Base-by-base conservation (phyloP, 164 flowering plant species). In the Chimonanthus praecox region DNA sequence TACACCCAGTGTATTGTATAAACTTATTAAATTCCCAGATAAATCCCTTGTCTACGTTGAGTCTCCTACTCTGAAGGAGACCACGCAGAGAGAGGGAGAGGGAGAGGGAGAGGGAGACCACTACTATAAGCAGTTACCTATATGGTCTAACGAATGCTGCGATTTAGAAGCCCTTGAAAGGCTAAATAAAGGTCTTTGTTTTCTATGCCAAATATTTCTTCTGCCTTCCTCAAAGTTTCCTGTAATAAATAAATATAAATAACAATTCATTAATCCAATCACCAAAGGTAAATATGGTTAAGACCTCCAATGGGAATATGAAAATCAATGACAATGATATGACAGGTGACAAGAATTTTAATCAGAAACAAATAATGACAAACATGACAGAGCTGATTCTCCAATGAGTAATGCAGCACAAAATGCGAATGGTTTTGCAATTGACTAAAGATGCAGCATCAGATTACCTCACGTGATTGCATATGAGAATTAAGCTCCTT, bases 201-300 rank as follows among this genome's bases (percentile, higher is more conserved):
- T 43, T 93, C 99, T 6, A 65, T 61, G 51, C 98, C 99, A 84
- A 95, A 93, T 76, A 93, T 91, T 76, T 89, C 97, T 80, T 93
- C 97, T 46, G 99, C 97, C 79, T 93, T 95, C 78, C 81, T 89
- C 72, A 95, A 77, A 58, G 97, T 95, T 76, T 95, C 99, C 98
- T 95, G 86, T 68, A 71, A 69, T 9, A 3, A 33, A 73, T 18
- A 47, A 71, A 21, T 20, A 66, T 7, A 47, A 66, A 7, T 45
- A 44, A 10, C 1, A 46, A 16, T 47, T 62, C 48, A 49, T 44
- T 64, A 2, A 43, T 4, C 33, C 33, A 7, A 58, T 60, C 8
- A 47, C 44, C 4, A 54, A 54, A 13, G 16, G 16, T 9, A 13
- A 54, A 54, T 54, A 54, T 13, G 16, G 60, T 54, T 54, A 13